These are phyloP conservation scores for Cladosporium phlei DNA, from an alignment of 2,329 filamentous ascomycete genomes.

Conservation along the genomic window DNA sequence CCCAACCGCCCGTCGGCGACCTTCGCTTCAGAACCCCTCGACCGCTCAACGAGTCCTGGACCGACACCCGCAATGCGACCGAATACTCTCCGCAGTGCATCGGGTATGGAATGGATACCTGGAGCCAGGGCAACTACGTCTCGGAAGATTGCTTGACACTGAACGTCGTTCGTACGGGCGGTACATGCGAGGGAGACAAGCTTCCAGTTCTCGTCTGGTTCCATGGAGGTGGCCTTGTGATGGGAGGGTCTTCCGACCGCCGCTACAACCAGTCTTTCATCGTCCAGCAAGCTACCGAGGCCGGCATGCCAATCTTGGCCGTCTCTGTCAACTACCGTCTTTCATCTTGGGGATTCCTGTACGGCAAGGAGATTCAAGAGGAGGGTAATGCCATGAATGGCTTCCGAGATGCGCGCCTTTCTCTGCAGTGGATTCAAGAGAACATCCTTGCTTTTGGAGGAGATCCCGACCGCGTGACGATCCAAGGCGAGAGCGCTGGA, in stretches of 20 bases:
- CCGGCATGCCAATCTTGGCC: constrained; percentile 43
- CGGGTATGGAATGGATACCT: constrained; percentile 42
- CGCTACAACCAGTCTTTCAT: constrained; percentile 29
- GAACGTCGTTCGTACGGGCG: constrained; percentile 21
- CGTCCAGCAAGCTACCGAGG: constrained; percentile 23
- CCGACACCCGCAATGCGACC: constrained; percentile 38
- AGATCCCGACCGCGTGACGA: constrained; percentile 72
- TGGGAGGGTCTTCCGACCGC: constrained; percentile 22
- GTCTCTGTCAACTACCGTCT: constrained; percentile 60
- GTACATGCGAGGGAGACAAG: constrained; percentile 10
- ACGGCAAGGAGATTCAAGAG: constrained; percentile 34
- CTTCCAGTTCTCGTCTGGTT: constrained; percentile 25
- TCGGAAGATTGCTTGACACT: constrained; percentile 25
- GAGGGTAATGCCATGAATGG: constrained; percentile 9
- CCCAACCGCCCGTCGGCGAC: constrained; percentile 49
- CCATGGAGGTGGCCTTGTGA: constrained; percentile 23
- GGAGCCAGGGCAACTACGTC: constrained; percentile 24
- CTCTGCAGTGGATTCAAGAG: constrained; percentile 36
- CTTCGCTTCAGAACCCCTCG: constrained; percentile 53
- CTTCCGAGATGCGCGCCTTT: constrained; percentile 17
- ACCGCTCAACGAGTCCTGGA: constrained; percentile 45
- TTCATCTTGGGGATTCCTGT: constrained; percentile 19
- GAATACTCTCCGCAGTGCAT: constrained; percentile 46
- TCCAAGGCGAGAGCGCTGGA: constrained; percentile 64
- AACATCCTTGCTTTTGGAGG: constrained; percentile 56